phyloP scores from a whole-genome alignment of 768 basidiomycete genomes.

The Lactarius quietus region DNA sequence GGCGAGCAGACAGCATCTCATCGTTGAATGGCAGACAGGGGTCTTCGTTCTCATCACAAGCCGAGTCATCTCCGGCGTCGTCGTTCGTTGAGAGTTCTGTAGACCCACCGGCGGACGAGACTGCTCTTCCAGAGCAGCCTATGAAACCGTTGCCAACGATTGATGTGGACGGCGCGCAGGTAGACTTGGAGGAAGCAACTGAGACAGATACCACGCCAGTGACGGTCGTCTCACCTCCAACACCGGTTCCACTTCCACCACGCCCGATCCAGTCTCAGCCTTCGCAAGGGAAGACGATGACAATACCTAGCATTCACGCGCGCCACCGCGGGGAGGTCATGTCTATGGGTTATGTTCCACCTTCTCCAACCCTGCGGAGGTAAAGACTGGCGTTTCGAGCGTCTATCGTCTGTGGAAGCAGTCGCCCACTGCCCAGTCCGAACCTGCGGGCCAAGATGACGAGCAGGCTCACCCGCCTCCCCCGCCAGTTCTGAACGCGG shows the following conservation, averaged over 20 bases:
- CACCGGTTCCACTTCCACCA: constrained; percentile 25
- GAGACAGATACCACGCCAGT: background rate
- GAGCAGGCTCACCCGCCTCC: constrained; percentile 4
- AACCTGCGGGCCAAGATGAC: constrained; percentile 12
- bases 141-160: background rate
- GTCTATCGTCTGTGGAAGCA: constrained; percentile 77
- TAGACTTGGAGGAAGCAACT: background rate
- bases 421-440: constrained; percentile 34
- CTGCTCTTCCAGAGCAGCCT: background rate
- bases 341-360: constrained; percentile 75
- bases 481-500: background rate
- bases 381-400: constrained; percentile 56
- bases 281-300: constrained; percentile 70
- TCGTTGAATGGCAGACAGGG: constrained; percentile 25
- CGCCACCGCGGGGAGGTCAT: constrained; percentile 82
- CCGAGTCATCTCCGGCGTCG: constrained; percentile 30
- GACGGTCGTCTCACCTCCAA: constrained; percentile 4
- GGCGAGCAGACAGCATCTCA: constrained; percentile 31
- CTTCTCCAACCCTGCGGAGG: constrained; percentile 36
- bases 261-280: constrained; percentile 73
- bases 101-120: constrained; percentile 6
- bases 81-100: constrained; percentile 20
- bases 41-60: constrained; percentile 29
- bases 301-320: constrained; percentile 83
- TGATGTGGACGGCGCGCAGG: constrained; percentile 10